Percentiles rank a stretch among this genome's conserved stretches.
These are phyloP conservation scores for Aurantiochytrium sp. DNA, from an alignment of 108 stramenopile genomes.

Conservation along the genomic window DNA sequence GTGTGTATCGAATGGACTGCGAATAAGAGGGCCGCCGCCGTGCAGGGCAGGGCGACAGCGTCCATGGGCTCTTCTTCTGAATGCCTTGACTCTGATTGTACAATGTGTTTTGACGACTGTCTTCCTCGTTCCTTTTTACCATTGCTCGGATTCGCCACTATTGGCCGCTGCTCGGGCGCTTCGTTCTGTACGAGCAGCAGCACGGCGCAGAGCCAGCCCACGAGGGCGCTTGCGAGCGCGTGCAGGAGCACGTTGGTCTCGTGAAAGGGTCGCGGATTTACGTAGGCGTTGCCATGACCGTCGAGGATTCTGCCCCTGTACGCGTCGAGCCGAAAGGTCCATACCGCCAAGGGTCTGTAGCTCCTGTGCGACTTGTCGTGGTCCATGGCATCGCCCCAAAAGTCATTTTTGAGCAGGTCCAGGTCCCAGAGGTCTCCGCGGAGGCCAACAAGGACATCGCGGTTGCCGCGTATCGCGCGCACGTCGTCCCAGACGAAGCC, in stretches of 20 bases:
- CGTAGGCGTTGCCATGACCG: neutral
- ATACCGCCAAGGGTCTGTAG: neutral
- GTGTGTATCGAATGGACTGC: conserved; percentile 19
- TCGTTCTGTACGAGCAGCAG: neutral
- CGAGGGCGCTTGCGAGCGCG: neutral
- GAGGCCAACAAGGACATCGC: neutral
- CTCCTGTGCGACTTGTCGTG: neutral
- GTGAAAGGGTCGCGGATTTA: neutral
- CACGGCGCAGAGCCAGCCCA: neutral
- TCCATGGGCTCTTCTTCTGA: neutral
- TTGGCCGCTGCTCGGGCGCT: neutral
- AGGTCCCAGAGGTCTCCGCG: neutral
- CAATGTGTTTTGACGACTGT: no score
- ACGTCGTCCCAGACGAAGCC: conserved; percentile 30
- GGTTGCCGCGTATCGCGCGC: neutral
- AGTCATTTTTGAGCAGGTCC: neutral
- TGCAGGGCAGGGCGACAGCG: neutral
- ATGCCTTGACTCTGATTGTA: no score
- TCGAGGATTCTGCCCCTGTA: neutral
- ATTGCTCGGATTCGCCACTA: no score
- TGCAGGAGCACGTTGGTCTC: neutral
- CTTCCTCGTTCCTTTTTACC: no score
- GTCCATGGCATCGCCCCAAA: conserved; percentile 21
- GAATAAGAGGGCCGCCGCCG: conserved; percentile 1
- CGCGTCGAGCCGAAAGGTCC: neutral